Percentiles rank a stretch among this genome's conserved stretches.
These are phyloP conservation scores for Suillus tomentosus DNA, from an alignment of 768 basidiomycete species.

Conservation along the genomic window DNA sequence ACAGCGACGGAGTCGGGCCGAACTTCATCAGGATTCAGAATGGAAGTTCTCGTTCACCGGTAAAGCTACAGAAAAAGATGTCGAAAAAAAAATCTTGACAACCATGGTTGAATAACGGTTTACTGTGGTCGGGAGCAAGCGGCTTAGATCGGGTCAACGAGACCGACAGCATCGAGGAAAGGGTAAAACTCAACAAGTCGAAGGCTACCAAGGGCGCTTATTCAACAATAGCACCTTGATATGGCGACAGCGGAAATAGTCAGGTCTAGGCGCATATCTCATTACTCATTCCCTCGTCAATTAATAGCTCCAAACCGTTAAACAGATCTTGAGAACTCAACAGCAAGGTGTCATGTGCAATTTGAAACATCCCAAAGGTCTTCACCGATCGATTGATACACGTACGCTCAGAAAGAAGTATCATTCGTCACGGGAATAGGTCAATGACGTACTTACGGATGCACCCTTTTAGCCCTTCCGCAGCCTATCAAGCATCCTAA, in stretches of 20 bases:
- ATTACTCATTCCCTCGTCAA: conserved; percentile 8
- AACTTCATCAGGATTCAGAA: neutral
- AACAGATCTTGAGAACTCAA: conserved; percentile 26
- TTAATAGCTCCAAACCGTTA: neutral
- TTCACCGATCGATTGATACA: conserved; percentile 9
- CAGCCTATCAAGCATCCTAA: conserved; percentile 12
- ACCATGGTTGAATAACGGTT: neutral
- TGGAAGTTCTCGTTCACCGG: neutral
- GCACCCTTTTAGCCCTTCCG: conserved; percentile 15
- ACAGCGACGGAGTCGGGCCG: neutral
- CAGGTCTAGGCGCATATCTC: neutral
- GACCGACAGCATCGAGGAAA: conserved; percentile 3
- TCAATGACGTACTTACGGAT: conserved; percentile 61
- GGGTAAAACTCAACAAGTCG: conserved; percentile 5
- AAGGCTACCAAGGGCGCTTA: neutral
- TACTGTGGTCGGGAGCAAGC: neutral
- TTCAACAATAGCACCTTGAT: neutral
- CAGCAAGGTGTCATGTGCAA: conserved; percentile 13
- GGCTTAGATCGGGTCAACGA: conserved; percentile 9
- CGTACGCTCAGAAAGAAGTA: conserved; percentile 28
- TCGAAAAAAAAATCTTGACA: neutral
- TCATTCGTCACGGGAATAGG: conserved; percentile 47
- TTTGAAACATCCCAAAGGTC: conserved; percentile 4
- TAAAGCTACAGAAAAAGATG: neutral
- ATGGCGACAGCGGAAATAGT: neutral